Base-by-base conservation (phyloP, 495 filamentous ascomycete genomes). In the Aspergillus sparsus region DNA sequence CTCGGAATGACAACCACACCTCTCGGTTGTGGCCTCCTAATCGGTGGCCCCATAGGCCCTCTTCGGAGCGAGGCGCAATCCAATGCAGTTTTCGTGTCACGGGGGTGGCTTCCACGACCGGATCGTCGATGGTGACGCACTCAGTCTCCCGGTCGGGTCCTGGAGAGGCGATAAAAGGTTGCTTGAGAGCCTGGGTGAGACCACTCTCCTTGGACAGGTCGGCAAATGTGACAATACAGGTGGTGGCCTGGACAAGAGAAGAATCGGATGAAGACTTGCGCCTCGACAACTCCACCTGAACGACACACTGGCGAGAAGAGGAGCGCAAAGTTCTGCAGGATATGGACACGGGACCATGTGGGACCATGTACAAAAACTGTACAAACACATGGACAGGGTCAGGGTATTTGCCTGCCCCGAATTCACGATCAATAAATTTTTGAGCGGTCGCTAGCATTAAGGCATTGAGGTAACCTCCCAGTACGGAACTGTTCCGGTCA, bases 1-100 rank as follows among this genome's bases (percentile, higher is more conserved):
- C 66, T 31, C 61, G 58, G 37, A 66, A 66, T 7, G 66, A 69
- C 6, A 69, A 16, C 66, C 66, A 69, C 4, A 66, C 61, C 31
- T 69, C 66, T 10, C 66, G 58, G 13, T 64, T 34, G 36, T 69
- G 63, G 2, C 66, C 66, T 7, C 66, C 66, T 6, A 69, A 46
- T 12, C 66, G 55, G 16, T 69, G 66, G 31, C 66, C 66, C 66
- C 66, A 69, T 36, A 66, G 57, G 13, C 59, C 60, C 34, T 61
- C 39, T 1, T 55, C 37, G 21, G 59, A 58, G 49, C 51, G 60
- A 1, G 67, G 67, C 1, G 64, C 62, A 15, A 65, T 50, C 67
- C 63, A 66, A 44, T 66, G 44, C 52, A 69, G 45, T 39, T 66
- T 62, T 9, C 58, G 39, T 15, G 64, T 69, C 5, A 66, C 67